These are phyloP conservation scores for Fusarium tricinctum DNA, from an alignment of 2,329 filamentous ascomycete genomes.

Conservation along the genomic window DNA sequence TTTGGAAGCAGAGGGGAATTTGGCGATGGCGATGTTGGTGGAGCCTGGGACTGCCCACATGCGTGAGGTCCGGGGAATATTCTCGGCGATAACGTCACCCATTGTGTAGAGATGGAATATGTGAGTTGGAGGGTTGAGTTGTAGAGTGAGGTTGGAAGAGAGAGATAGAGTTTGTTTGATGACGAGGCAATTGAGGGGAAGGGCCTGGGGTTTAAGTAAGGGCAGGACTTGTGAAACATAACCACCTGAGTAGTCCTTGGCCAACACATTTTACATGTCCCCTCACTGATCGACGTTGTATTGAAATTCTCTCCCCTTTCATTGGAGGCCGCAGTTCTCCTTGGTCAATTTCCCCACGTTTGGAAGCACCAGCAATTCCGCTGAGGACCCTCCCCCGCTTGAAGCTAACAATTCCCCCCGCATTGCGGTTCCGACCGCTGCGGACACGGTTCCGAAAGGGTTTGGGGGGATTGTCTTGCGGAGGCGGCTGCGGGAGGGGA, in stretches of 20 bases:
- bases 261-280: background rate
- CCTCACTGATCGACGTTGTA: constrained; percentile 3
- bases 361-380: background rate
- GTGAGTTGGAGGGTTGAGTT: background rate
- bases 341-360: constrained; percentile 17
- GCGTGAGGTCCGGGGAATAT: constrained; percentile 45
- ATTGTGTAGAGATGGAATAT: constrained; percentile 19
- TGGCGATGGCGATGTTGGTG: constrained; percentile 64
- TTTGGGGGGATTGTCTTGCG: background rate
- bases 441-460: constrained; percentile 12
- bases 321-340: background rate
- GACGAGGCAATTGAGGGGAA: constrained; percentile 23
- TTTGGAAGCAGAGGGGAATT: constrained; percentile 55
- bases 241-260: background rate
- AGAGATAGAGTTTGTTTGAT: constrained; percentile 5
- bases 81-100: constrained; percentile 41
- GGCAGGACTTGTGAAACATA: constrained; percentile 19
- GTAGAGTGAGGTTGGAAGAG: background rate
- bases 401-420: constrained; percentile 7
- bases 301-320: background rate
- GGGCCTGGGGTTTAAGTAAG: constrained; percentile 21
- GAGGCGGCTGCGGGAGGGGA: constrained; percentile 6
- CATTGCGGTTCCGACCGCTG: constrained; percentile 25
- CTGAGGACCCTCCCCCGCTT: constrained; percentile 22
- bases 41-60: constrained; percentile 63